Conservation (phyloP, 768 basidiomycete species). For the Rhizopogon vulgaris region DNA sequence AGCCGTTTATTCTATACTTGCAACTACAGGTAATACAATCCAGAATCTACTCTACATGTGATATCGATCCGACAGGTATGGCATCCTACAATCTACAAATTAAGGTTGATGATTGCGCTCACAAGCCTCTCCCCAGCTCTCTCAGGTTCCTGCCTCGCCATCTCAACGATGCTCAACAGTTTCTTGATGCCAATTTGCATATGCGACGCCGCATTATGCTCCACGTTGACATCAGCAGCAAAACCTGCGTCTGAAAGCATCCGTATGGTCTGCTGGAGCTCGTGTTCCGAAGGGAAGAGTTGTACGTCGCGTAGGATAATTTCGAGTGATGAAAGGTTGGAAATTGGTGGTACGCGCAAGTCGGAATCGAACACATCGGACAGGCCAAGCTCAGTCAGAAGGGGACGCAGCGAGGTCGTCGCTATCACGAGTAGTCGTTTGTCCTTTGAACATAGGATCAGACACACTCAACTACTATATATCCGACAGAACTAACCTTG, state of each 20-base stretch:
- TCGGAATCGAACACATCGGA: conserved; percentile 87
- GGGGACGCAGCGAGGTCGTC: conserved; percentile 83
- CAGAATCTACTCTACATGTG: conserved; percentile 4
- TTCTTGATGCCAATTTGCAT: conserved; percentile 92
- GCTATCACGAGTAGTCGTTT: conserved; percentile 89
- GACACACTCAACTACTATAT: background rate
- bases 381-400: conserved; percentile 84
- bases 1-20: too few relatives aligned
- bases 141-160: conserved; percentile 94
- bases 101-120: conserved; percentile 53
- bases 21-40: background rate
- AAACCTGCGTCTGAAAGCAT: conserved; percentile 76
- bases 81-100: conserved; percentile 8
- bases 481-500: conserved; percentile 50
- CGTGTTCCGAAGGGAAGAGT: conserved; percentile 57
- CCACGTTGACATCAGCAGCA: conserved; percentile 35
- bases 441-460: conserved; percentile 42
- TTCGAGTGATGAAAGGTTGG: conserved; percentile 64
- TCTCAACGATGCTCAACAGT: conserved; percentile 84
- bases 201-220: conserved; percentile 37
- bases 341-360: conserved; percentile 78
- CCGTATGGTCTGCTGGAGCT: conserved; percentile 51
- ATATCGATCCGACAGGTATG: conserved; percentile 1
- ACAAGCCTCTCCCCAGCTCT: conserved; percentile 68
- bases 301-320: conserved; percentile 72